Base-by-base conservation (phyloP, 495 filamentous ascomycete species). In the Penicillium subrubescens region DNA sequence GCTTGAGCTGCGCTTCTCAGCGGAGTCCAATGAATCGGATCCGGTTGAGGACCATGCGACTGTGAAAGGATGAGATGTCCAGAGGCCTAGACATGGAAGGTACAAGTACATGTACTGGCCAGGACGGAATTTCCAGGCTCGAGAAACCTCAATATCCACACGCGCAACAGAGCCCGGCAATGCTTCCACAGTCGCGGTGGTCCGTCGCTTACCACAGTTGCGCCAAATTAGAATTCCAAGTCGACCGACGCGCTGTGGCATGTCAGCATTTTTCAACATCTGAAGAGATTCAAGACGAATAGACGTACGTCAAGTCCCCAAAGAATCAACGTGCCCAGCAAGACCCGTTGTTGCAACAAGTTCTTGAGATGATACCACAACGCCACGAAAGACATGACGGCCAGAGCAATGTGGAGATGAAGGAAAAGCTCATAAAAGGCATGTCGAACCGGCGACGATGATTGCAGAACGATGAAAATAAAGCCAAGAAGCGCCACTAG, bases 381-480 rank as follows among this genome's bases (percentile, higher is more conserved):
- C 31, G 79, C 84, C 5, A 84, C 75, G 43, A 88, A 71, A 1
- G 78, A 78, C 62, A 82, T 65, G 29, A 84, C 61, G 7, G 80
- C 84, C 11, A 83, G 46, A 2, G 83, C 60, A n/a, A 84, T 81
- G 63, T 88, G 85, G 21, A 80, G 67, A 67, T 83, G 81, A 50
- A 87, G 78, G 61, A 88, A 88, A 11, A 81, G 77, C 64, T 88
- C 85, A 67, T 88, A 87, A 65, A 86, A 86, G 12, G 84, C 79
- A 68, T 87, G 85, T 51, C 85, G 81, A 25, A 84, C 48, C 21
- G 84, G 82, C 48, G 84, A 83, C 55, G 80, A 65, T 15, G 85
- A 81, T 66, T 84, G 79, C 34, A 87, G 37, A 41, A 76, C 67
- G 21, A 87, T 82, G 65, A 81, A 68, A 23, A 82, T 50, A 61